Evolutionary conservation across 495 filamentous ascomycete genomes (phyloP).

Genomic region (Penicillium salamii): DNA sequence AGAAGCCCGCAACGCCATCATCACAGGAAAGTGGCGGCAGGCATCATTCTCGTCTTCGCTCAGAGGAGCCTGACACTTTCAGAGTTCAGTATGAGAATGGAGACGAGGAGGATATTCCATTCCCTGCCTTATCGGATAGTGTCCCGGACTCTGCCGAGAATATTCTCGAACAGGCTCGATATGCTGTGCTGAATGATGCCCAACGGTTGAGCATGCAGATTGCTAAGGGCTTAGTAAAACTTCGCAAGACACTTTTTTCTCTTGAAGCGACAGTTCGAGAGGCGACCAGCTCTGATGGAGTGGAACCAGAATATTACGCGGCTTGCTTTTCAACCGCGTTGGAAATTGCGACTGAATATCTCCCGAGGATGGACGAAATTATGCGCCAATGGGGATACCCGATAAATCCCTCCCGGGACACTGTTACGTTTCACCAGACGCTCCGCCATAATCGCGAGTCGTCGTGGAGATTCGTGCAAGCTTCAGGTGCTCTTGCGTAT

Average conservation of each 20-base stretch:
- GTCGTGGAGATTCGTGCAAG: constrained; percentile 65
- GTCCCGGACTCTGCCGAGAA: constrained; percentile 22
- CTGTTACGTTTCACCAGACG: constrained; percentile 53
- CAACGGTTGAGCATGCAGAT: constrained; percentile 53
- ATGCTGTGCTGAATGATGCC: constrained; percentile 45
- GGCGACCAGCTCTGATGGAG: constrained; percentile 15
- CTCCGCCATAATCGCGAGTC: constrained; percentile 57
- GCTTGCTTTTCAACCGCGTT: constrained; percentile 47
- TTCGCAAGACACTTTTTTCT: constrained; percentile 58
- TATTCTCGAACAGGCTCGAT: constrained; percentile 39
- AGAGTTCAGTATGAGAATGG: constrained; percentile 62
- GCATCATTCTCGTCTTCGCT: constrained; percentile 42
- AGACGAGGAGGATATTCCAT: constrained; percentile 53
- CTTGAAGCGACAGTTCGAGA: constrained; percentile 36
- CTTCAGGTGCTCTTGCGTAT: constrained; percentile 58
- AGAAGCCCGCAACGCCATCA: constrained; percentile 41
- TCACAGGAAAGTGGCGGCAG: constrained; percentile 43
- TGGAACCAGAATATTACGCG: constrained; percentile 32
- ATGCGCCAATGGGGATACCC: constrained; percentile 59
- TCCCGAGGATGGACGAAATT: constrained; percentile 56
- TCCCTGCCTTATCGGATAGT: constrained; percentile 33
- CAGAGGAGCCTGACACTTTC: constrained; percentile 36
- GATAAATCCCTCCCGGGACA: constrained; percentile 50
- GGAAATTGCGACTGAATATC: constrained; percentile 43
- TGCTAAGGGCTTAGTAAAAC: constrained; percentile 52